Evolutionary conservation across 2,329 filamentous ascomycete species (phyloP), one percentile per base, ranked within the genome.

Genomic region (Tolypocladium sp.): DNA sequence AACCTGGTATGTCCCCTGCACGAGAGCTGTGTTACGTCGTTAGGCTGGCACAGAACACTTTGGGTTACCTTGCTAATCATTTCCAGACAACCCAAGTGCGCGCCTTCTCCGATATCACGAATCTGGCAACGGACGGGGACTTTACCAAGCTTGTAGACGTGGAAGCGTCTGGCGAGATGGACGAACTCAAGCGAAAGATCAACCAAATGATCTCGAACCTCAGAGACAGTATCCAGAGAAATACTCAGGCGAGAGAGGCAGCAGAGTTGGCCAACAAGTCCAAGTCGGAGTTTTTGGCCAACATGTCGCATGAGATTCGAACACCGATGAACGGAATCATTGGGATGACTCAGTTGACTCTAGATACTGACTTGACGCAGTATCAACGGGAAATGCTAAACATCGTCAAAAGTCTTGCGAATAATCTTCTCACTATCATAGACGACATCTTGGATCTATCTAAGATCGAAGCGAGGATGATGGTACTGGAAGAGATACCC

Each of bases 121-220:
- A 97, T 72, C 87, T 94, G 41, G 94, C 94, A 33, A 97, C 93
- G 61, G 92, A 96, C 71, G 94, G 94, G 63, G 93, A 99, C 74
- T 97, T 97, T 73, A 96, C 91, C 27, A 96, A 97, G 72, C 86
- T 95, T 60, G 93, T 99, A 71, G 96, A 94, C 54, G 93, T 99
- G 22, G 92, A 97, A 73, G 94, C 94, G 27, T 97, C 93, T 13
- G 94, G 94, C 63, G 94, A 99, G 75, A 97, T 99, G 94, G 94
- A 97, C 75, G 93, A 97, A 73, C 82, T 99, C 67, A 99, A 99
- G 77, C 87, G 92, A 68, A 97, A 97, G 81, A 97, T 99, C 82
- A 99, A 97, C 73, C 91, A 95, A 77, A 99, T 99, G 94, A 92
- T 97, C 57, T 94, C 90, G 71, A 96, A 96, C 71, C 77, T 99